These are phyloP conservation scores for Sporodiniella umbellata DNA, from an alignment of 371 early-diverging fungal species.

Conservation along the genomic window DNA sequence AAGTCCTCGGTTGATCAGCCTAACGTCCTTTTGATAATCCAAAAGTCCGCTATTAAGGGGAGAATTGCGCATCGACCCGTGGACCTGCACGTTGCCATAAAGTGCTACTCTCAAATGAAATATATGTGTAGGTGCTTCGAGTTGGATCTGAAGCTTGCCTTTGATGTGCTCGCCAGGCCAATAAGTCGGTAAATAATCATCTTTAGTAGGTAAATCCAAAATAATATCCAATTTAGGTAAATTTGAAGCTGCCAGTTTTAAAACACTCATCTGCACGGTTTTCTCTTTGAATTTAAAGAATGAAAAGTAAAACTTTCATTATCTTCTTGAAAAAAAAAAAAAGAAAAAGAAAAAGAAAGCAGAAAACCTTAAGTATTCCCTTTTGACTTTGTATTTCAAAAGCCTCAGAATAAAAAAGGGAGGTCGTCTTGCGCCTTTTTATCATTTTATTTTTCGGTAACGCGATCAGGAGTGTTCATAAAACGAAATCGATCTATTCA, in stretches of 20 bases:
- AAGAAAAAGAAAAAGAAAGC: too few species aligned
- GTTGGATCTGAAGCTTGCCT: conserved; percentile 5
- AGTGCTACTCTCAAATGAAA: conserved; percentile 7
- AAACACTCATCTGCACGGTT: background rate
- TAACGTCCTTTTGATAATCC: conserved; percentile 10
- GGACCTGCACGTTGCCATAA: conserved; percentile 14
- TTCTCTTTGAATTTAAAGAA: background rate
- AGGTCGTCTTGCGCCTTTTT: too few species aligned
- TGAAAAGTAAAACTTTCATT: background rate
- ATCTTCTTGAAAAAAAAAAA: too few species aligned
- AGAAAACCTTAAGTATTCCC: too few species aligned
- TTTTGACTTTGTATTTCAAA: too few species aligned
- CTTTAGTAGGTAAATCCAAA: conserved; percentile 6
- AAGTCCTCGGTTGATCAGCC: conserved; percentile 10
- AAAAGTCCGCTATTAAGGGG: conserved; percentile 11
- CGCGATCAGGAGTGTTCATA: too few species aligned
- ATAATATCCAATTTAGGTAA: conserved; percentile 2
- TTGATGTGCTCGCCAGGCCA: conserved; percentile 14
- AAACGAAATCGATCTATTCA: too few species aligned
- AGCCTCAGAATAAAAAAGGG: too few species aligned
- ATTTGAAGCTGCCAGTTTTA: background rate
- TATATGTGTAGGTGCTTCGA: conserved; percentile 1
- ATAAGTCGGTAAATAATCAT: conserved; percentile 8
- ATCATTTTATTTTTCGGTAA: too few species aligned
- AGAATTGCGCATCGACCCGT: conserved; percentile 1